Base-by-base conservation (phyloP, 2,329 filamentous ascomycete species). In the Colletotrichum sp. region DNA sequence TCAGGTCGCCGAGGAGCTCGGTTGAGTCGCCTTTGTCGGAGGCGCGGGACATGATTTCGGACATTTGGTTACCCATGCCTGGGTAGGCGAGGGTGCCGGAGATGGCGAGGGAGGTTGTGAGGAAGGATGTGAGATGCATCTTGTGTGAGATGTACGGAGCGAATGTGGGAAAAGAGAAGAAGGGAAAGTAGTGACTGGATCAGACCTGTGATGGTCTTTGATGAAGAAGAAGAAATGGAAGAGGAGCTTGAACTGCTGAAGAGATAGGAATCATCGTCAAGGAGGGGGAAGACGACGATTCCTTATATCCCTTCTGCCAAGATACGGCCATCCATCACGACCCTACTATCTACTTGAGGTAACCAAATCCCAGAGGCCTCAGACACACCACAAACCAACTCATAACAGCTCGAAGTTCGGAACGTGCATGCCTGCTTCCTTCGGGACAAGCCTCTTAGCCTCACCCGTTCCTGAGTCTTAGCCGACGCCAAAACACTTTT, bases 1-100 rank as follows among this genome's bases (percentile, higher is more conserved):
- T 9, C 21, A 78, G 78, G 77, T 78, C 78, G 39, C 78, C 78
- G 59, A 78, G 72, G 30, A 78, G 78, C 78, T 78, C 77, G 24
- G 16, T 77, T 7, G 77, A 78, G 30, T 77, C 77, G 26, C 71
- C 71, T 12, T 70, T 43, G 68, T 55, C 36, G 21, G 16, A n/a
- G 14, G 71, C 24, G 36, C 79, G 75, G 24, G 65, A 39, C 52
- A 66, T 71, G 72, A 80, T 78, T 12, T 80, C 79, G 34, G 74
- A 71, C 21, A 78, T 68, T 16, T 71, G 64, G 30, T 71, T 28
- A 12, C 67, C 75, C 78, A 78, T 78, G 63, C 74, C 75, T 1
- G 78, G 78, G 75, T 78, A 77, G 26, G 55, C 78, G 30, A 78
- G 68, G 65, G 65, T 48, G n/a, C 67, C 73, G 52, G 76, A 67